These are phyloP conservation scores for Fennellomyces sp. DNA, from an alignment of 371 early-diverging fungal genomes.

Conservation along the genomic window DNA sequence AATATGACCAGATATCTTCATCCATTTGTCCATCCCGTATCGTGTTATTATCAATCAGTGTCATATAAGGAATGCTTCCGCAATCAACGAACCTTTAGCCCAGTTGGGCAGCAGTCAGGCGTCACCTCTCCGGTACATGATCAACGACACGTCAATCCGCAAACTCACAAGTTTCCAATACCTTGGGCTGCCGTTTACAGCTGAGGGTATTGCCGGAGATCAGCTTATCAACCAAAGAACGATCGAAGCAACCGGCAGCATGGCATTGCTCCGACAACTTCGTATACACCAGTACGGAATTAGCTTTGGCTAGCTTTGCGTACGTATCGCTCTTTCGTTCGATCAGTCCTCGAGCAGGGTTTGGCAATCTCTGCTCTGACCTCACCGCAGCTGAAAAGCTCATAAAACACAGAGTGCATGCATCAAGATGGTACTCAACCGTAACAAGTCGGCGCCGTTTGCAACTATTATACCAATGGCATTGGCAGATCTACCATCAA, in stretches of 20 bases:
- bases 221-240: background rate
- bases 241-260: background rate
- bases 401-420: background rate
- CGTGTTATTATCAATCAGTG: no score
- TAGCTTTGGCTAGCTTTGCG: no score
- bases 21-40: no score
- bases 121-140: background rate
- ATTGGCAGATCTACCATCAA: background rate
- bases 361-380: background rate
- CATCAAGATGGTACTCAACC: background rate
- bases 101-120: background rate
- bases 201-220: background rate
- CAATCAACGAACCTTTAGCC: constrained; percentile 5
- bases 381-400: background rate
- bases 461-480: background rate
- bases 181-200: constrained; percentile 13
- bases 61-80: no score
- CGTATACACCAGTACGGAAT: no score
- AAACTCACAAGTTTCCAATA: background rate
- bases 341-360: background rate
- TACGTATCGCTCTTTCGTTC: no score
- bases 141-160: constrained; percentile 4
- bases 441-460: background rate
- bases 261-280: constrained; percentile 5
- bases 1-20: no score